Evolutionary conservation across 1,284 basidiomycete species (phyloP).

Genomic region (Cutaneotrichosporon cavernicola): DNA sequence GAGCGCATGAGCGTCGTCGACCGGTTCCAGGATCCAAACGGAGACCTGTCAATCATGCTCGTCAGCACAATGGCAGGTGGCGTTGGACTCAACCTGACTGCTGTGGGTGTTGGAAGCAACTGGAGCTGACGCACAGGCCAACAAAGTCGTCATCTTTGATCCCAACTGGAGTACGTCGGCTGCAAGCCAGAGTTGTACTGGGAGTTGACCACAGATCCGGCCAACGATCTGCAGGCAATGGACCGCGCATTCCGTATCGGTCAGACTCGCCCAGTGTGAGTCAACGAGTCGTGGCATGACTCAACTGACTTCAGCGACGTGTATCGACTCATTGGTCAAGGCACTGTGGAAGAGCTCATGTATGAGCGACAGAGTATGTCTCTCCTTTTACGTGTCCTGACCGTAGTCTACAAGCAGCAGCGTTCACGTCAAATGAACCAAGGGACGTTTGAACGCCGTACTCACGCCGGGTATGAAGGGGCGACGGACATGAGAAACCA

Average conservation of each 20-base stretch:
- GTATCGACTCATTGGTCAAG: constrained; percentile 57
- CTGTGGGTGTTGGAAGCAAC: constrained; percentile 31
- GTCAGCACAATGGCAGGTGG: constrained; percentile 49
- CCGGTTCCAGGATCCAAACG: constrained; percentile 53
- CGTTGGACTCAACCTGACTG: constrained; percentile 50
- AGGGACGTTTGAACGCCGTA: constrained; percentile 48
- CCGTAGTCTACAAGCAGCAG: constrained; percentile 48
- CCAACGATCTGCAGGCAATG: constrained; percentile 54
- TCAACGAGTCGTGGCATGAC: neutral
- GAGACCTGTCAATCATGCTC: constrained; percentile 51
- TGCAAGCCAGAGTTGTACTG: neutral
- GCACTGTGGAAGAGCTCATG: constrained; percentile 56
- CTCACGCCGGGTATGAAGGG: constrained; percentile 44
- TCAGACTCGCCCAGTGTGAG: constrained; percentile 57
- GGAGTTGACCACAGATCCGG: constrained; percentile 40
- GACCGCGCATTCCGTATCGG: constrained; percentile 59
- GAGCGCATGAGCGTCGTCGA: constrained; percentile 55
- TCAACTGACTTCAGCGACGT: constrained; percentile 47
- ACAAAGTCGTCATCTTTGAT: constrained; percentile 56
- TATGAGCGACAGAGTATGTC: constrained; percentile 53
- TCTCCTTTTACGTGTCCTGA: neutral
- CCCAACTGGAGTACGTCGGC: constrained; percentile 49
- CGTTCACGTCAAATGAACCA: constrained; percentile 47
- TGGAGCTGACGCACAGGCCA: constrained; percentile 37
- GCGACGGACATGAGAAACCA: constrained; percentile 32